A percentile compares a stretch with the other conserved stretches of the same genome.
Conservation (phyloP, 352 stramenopile species). For the Phytophthora boehmeriae region DNA sequence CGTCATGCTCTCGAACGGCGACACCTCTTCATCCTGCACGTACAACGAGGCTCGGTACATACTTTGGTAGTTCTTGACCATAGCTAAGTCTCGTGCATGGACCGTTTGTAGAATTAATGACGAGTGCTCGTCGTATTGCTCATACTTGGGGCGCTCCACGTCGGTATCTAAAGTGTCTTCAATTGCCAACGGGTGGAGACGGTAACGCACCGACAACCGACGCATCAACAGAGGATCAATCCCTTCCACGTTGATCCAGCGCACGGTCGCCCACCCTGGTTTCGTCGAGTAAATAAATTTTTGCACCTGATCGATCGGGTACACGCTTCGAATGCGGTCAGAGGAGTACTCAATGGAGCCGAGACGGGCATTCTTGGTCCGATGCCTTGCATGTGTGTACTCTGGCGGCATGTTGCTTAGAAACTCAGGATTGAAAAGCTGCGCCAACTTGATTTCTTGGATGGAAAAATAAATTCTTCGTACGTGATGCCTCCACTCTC, state of each 20-base stretch:
- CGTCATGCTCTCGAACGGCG: constrained; percentile 64
- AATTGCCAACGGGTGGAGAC: constrained; percentile 82
- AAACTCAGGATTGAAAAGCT: constrained; percentile 79
- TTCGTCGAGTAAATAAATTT: constrained; percentile 88
- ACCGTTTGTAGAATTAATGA: constrained; percentile 76
- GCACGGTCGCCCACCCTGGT: constrained; percentile 70
- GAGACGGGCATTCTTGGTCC: constrained; percentile 29
- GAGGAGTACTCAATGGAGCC: constrained; percentile 83
- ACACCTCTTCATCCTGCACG: constrained; percentile 50
- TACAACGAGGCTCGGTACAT: constrained; percentile 79
- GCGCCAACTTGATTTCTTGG: constrained; percentile 89
- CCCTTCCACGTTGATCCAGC: constrained; percentile 84
- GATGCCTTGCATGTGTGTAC: constrained; percentile 26
- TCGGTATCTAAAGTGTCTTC: constrained; percentile 85
- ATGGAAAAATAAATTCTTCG: constrained; percentile 85
- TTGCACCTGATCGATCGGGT: constrained; percentile 72
- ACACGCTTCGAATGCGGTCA: constrained; percentile 76
- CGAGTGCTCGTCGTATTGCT: constrained; percentile 86
- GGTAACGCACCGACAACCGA: constrained; percentile 83
- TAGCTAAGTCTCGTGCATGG: constrained; percentile 51
- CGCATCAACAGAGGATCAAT: constrained; percentile 69
- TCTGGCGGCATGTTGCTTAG: constrained; percentile 46
- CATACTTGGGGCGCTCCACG: constrained; percentile 82
- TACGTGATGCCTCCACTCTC: constrained; percentile 83
- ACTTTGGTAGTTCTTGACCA: constrained; percentile 70